Base-by-base conservation (phyloP, 768 basidiomycete species). In the Leccinum longicurvipes region DNA sequence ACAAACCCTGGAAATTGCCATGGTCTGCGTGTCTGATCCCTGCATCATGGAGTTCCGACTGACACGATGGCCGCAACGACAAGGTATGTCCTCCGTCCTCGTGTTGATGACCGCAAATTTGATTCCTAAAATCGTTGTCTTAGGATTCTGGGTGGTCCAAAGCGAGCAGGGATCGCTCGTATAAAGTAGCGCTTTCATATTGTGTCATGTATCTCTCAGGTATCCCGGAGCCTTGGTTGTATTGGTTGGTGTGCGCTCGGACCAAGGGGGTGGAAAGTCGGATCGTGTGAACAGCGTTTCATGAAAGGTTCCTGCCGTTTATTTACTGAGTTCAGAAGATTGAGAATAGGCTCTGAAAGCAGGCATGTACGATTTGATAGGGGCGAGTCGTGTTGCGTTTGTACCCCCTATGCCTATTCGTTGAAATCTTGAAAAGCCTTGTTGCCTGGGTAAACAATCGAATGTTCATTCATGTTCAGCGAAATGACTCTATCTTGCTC, bases 41-140 rank as follows among this genome's bases (percentile, higher is more conserved):
- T 65, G 64, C 53, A 52, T 58, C 11, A 53, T 67, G 62, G 64
- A 67, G 31, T 64, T 67, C 25, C 53, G 53, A 6, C 55, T 65
- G 10, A 61, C 23, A 8, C 50, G 28, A 25, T 58, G 55, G n/a
- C 65, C 62, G 12, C 56, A 42, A 25, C 60, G 51, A 21, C 64
- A 67, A 64, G 64, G 64, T 64, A 64, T 61, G 64, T 64, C 50
- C 31, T n/a, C 7, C 21, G 11, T 31, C 49, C 47, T 41, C 28
- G 32, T 54, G 46, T 56, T 42, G 12, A 49, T 47, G 31, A 27
- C 21, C 39, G 47, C 25, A 45, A 29, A 14, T 5, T 9, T 44
- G 15, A 36, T 53, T 31, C 45, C 15, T 51, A 51, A 57, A 21
- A 8, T 21, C 28, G 8, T 32, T 12, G 6, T 41, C 12, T 7